A percentile compares a stretch with the other conserved stretches of the same genome.
phyloP scores from a whole-genome alignment of 768 basidiomycete species.

The Tricholoma saponaceum region DNA sequence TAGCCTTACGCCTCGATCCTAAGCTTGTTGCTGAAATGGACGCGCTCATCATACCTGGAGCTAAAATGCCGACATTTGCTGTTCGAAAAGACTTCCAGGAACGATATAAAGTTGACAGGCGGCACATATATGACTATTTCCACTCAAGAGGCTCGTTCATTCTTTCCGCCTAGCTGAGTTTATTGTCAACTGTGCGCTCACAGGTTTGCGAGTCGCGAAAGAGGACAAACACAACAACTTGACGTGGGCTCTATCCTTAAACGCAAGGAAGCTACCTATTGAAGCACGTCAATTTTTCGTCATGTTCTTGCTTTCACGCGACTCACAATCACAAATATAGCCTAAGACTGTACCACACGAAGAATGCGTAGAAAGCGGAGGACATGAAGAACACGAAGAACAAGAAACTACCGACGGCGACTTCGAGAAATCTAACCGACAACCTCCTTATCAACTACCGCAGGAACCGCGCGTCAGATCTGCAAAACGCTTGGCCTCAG shows the following conservation, averaged over 20 bases:
- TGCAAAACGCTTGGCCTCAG: conserved; percentile 13
- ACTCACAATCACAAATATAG: not conserved
- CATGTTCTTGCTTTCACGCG: not conserved
- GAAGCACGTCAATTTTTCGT: not conserved
- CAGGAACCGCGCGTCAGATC: conserved; percentile 5
- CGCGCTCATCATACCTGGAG: conserved; percentile 63
- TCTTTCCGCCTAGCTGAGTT: conserved; percentile 8
- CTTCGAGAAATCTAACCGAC: not conserved
- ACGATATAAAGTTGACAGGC: conserved; percentile 63
- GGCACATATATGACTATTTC: conserved; percentile 79
- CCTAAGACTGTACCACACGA: not conserved
- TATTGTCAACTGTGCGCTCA: not conserved
- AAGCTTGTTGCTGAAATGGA: conserved; percentile 70
- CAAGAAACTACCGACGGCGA: not conserved
- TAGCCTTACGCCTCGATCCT: conserved; percentile 63
- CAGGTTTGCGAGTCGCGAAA: conserved; percentile 56
- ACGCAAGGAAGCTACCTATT: not conserved
- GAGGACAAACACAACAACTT: conserved; percentile 59
- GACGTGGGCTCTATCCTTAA: conserved; percentile 25
- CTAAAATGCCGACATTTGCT: conserved; percentile 74
- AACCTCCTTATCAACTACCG: not conserved
- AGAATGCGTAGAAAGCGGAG: not conserved
- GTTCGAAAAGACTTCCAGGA: conserved; percentile 68
- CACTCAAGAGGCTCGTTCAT: conserved; percentile 46
- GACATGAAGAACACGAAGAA: not conserved